phyloP scores from a whole-genome alignment of 2,329 filamentous ascomycete species.

The Pseudogymnoascus sp. region DNA sequence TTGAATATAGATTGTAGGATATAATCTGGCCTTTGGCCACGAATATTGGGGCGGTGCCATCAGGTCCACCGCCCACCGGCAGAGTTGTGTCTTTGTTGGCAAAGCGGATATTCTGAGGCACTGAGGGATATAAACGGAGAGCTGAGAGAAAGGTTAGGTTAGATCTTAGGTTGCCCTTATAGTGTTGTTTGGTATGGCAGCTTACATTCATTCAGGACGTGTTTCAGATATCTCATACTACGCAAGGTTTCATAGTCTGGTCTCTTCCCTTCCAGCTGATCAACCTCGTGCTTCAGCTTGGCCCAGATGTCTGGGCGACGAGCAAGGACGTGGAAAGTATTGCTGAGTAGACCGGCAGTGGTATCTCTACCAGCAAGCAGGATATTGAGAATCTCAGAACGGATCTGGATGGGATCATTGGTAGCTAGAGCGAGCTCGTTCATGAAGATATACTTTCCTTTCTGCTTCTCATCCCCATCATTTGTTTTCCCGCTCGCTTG shows the following conservation, averaged over 20 bases:
- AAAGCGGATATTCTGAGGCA: slow-evolving; percentile 44
- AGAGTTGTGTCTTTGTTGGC: slow-evolving; percentile 38
- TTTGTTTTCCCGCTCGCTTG: not conserved
- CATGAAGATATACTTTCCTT: slow-evolving; percentile 25
- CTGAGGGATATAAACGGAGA: slow-evolving; percentile 45
- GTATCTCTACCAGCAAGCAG: slow-evolving; percentile 53
- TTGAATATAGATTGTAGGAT: slow-evolving; percentile 20
- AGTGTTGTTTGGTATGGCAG: not conserved
- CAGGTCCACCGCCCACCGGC: slow-evolving; percentile 30
- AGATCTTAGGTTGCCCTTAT: not conserved
- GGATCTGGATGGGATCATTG: slow-evolving; percentile 37
- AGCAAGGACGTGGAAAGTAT: slow-evolving; percentile 37
- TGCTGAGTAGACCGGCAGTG: slow-evolving; percentile 44
- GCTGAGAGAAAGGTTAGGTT: slow-evolving; percentile 39
- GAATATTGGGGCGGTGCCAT: slow-evolving; percentile 28
- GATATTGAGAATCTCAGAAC: slow-evolving; percentile 42
- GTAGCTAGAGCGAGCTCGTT: slow-evolving; percentile 45
- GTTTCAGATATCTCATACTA: slow-evolving; percentile 23
- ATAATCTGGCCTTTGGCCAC: slow-evolving; percentile 24
- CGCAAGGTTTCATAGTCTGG: slow-evolving; percentile 25
- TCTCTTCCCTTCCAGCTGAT: not conserved
- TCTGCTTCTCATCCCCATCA: not conserved
- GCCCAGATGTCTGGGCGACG: slow-evolving; percentile 34
- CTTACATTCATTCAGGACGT: slow-evolving; percentile 23
- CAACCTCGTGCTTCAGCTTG: slow-evolving; percentile 35